Evolutionary conservation across 192 early-diverging fungal genomes (phyloP), one percentile per base, ranked within the genome.

Genomic region (Entomortierella beljakovae): DNA sequence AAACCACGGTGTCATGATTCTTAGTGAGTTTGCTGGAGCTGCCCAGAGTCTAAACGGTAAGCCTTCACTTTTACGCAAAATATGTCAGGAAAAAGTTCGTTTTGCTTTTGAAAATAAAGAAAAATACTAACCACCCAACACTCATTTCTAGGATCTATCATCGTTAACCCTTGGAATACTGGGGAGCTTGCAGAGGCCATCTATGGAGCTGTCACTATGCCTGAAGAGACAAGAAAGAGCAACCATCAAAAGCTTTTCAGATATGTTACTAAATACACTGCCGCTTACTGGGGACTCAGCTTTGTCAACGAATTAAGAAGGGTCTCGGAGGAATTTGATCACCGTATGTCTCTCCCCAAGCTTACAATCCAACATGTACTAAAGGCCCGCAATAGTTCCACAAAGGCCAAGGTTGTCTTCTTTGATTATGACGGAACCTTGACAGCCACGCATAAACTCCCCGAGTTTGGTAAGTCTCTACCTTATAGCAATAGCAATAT

Each of bases 101-200:
- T n/a, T n/a, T n/a, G n/a, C n/a, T n/a, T n/a, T n/a, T n/a, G n/a
- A n/a, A n/a, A 57, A 48, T 26, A 38, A 70, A 50, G 15, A 20
- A 1, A 57, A 37, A 23, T 55, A 3, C 16, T 38, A 42, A 20
- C 23, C n/a, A n/a, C 6, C 20, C 18, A 29, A 59, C n/a, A 37
- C 15, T 52, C 23, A 9, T 49, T 50, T 6, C 10, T 72, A 92
- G 91, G 96, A 18, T 94, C 98, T 2, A 89, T 99, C 29, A 96
- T 99, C 77, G 94, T 99, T 62, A 99, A 99, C 83, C 97, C 98
- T 32, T 99, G 98, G 98, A 98, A 98, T 82, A 99, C 94, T 0
- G 96, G 96, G 61, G 98, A 99, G 59, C 85, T 99, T 13, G 87
- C 97, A 2, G 88, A 91, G 38, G 96, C 93, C 6, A 91, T 98